A percentile compares a stretch with the other conserved stretches of the same genome.
These are phyloP conservation scores for Prunus kanzakura DNA, from an alignment of 306 rosid species.

Conservation along the genomic window DNA sequence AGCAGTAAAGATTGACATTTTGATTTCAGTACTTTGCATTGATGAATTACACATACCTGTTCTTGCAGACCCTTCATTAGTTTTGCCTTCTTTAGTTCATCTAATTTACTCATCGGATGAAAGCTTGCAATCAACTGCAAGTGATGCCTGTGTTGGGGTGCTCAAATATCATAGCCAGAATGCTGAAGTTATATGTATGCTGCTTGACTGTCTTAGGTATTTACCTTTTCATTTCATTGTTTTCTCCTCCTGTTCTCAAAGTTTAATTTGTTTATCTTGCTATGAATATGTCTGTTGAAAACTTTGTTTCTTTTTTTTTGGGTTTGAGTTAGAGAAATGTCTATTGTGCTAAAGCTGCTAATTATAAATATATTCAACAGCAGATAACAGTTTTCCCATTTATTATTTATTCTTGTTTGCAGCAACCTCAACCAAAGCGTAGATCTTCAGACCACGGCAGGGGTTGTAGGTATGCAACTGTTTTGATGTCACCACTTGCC, in stretches of 20 bases:
- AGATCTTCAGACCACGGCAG: slow-evolving; percentile 40
- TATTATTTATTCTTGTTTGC: slow-evolving; percentile 24
- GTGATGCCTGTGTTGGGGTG: slow-evolving; percentile 51
- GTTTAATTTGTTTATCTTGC: slow-evolving; percentile 7
- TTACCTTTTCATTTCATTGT: slow-evolving; percentile 13
- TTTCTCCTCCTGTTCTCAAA: neutral
- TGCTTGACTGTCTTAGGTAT: slow-evolving; percentile 85
- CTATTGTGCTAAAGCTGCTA: neutral
- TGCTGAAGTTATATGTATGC: slow-evolving; percentile 55
- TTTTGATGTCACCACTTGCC: slow-evolving; percentile 12
- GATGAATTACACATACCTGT: slow-evolving; percentile 15
- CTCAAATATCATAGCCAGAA: slow-evolving; percentile 66
- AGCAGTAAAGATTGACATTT: neutral
- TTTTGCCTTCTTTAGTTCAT: slow-evolving; percentile 60
- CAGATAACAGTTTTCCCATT: neutral
- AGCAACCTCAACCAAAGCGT: slow-evolving; percentile 47
- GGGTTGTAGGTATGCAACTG: slow-evolving; percentile 29
- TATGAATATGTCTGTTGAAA: neutral
- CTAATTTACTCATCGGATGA: slow-evolving; percentile 56
- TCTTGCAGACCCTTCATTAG: slow-evolving; percentile 72
- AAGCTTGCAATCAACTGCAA: slow-evolving; percentile 53
- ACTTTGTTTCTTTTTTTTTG: neutral
- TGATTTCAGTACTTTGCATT: slow-evolving; percentile 9
- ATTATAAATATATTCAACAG: neutral
- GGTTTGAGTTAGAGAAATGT: neutral